Conservation (phyloP, 495 filamentous ascomycete species). For the Hypoxylon intermedium region DNA sequence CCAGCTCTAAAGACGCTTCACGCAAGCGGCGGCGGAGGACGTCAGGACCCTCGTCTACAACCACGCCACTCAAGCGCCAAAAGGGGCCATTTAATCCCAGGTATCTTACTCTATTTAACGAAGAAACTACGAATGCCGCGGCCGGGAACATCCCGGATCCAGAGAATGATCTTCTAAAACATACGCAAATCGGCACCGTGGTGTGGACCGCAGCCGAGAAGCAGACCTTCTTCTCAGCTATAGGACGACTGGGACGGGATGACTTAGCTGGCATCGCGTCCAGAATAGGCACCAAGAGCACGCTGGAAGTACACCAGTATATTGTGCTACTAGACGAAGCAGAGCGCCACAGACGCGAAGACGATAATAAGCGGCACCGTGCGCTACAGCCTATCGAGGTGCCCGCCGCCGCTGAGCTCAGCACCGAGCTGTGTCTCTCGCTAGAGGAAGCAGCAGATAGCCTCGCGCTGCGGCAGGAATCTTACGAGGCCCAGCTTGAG, state of each 20-base stretch:
- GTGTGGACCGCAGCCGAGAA: constrained; percentile 77
- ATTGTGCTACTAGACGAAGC: constrained; percentile 64
- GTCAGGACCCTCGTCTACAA: background rate
- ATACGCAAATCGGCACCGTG: constrained; percentile 70
- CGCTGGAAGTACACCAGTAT: constrained; percentile 75
- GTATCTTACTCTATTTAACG: constrained; percentile 68
- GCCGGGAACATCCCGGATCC: constrained; percentile 35
- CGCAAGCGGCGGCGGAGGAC: constrained; percentile 20
- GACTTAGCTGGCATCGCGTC: constrained; percentile 66
- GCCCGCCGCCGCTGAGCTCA: constrained; percentile 77
- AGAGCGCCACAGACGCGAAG: constrained; percentile 41
- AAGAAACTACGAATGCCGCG: constrained; percentile 56
- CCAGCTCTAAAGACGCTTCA: background rate
- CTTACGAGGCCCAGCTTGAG: constrained; percentile 61
- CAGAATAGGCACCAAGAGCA: constrained; percentile 72
- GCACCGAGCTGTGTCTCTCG: constrained; percentile 65
- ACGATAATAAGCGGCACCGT: constrained; percentile 29
- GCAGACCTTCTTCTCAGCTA: constrained; percentile 66
- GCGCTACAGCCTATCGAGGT: constrained; percentile 55
- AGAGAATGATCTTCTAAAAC: constrained; percentile 20
- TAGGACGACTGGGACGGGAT: constrained; percentile 68
- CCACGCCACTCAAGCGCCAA: constrained; percentile 42
- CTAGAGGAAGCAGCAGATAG: constrained; percentile 73
- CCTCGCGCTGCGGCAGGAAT: constrained; percentile 64
- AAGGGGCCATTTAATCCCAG: constrained; percentile 53